Base-by-base conservation (phyloP, 768 basidiomycete genomes). In the Panus rudis region DNA sequence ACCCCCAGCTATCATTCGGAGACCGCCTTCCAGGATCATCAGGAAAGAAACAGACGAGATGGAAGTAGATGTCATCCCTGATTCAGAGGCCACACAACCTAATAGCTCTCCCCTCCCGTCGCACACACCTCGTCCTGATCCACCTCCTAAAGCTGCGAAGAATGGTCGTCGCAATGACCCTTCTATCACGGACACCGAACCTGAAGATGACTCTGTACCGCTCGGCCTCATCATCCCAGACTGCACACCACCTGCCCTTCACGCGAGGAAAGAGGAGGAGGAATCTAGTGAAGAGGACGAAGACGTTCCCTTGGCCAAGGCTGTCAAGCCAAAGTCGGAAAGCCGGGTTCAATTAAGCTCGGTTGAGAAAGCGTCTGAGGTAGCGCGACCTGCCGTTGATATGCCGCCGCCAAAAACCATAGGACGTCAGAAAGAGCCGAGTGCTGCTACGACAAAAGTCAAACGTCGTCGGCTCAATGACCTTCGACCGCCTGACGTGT, bases 21-120 rank as follows among this genome's bases (percentile, higher is more conserved):
- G n/a, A n/a, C n/a, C n/a, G 43, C 20, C 44, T 33, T 30, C 42
- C 25, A 21, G 41, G 19, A 39, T 26, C 3, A 41, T 26, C 20
- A 34, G 45, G 19, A 28, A 17, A 3, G 10, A 8, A 6, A 30
- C 17, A 2, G 35, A 37, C 24, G 34, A 27, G 12, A 20, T 27
- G 14, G 24, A n/a, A 16, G 21, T 34, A 20, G 33, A 6, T n/a
- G 43, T 81, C 39, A 66, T 85, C 13, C 79, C 81, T 2, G 83
- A 84, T 54, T 84, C 81, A 2, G 81, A 83, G 48, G 73, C 76
- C 37, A 56, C 62, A 16, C 65, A 64, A 22, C 67, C 63, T 17
- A 35, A 20, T 17, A 7, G 16, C 33, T 35, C n/a, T 21, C n/a
- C n/a, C n/a, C n/a, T n/a, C n/a, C n/a, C n/a, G n/a, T n/a, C n/a